Base-by-base conservation (phyloP, 2,329 filamentous ascomycete species). In the Spiromastix sp. region DNA sequence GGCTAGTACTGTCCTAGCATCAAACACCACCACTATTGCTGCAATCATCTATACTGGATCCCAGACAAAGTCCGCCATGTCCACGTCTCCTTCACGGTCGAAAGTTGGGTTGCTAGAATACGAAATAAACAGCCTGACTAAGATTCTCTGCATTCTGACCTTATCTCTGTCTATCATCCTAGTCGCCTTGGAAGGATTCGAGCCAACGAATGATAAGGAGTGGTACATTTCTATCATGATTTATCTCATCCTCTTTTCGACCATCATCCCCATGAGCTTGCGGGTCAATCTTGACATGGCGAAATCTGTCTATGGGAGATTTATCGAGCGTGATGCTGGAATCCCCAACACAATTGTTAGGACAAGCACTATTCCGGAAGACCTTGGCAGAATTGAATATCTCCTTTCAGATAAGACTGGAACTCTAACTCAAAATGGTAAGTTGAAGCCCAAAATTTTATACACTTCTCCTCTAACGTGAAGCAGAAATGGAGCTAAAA, bases 171-270 rank as follows among this genome's bases (percentile, higher is more conserved):
- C 89, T 0, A 71, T 95, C 43, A 71, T 93, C 27, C 72, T 98
- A 6, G 91, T 98, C 4, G 86, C 85, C 0, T 63, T 96, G 2
- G 79, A 95, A 57, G 81, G 85, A 0, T 91, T 94, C 44, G 70
- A 79, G 41, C 60, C 59, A 22, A 64, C 55, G 5, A 66, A 64
- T 36, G 56, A 66, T 40, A 67, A 68, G 45, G 48, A 57, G 38
- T 98, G 91, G 91, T 98, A 96, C 57, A 78, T 96, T 46, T 89
- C 93, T 45, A 93, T 96, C 50, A 91, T 94, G 78, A 80, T 89
- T n/a, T 98, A 96, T 55, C 65, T 98, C 43, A 93, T 98, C 41
- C 69, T 98, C 1, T 98, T 98, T 66, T 96, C 89, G n/a, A 96
- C 89, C 0, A 98, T 98, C 51, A 93, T 98, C 17, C 91, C 91